phyloP scores from a whole-genome alignment of 164 flowering plant genomes.

The Macadamia tetraphylla region DNA sequence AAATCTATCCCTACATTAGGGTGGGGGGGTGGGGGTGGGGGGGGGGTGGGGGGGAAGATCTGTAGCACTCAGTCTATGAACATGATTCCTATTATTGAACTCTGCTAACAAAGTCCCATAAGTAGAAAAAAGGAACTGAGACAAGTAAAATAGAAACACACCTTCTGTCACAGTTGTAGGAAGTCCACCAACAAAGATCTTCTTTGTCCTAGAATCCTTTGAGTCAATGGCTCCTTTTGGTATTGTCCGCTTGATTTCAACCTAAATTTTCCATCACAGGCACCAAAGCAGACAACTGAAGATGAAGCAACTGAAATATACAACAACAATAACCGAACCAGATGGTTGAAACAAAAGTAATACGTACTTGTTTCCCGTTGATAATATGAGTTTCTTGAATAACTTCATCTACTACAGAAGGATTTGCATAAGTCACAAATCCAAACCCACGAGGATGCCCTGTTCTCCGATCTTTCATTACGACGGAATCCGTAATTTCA shows the following conservation, averaged over 20 bases:
- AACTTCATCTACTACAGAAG: constrained; percentile 71
- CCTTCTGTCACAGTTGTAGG: constrained; percentile 59
- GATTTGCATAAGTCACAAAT: constrained; percentile 79
- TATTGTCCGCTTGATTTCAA: constrained; percentile 82
- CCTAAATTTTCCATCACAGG: constrained; percentile 30
- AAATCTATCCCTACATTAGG: too few relatives aligned
- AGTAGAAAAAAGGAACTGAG: too few relatives aligned
- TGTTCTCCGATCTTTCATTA: constrained; percentile 74
- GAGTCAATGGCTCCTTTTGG: constrained; percentile 56
- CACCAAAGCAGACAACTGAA: background rate
- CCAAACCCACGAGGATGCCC: constrained; percentile 90
- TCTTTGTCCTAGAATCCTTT: constrained; percentile 74
- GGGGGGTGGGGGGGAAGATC: too few relatives aligned
- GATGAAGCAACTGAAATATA: background rate
- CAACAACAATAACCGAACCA: background rate
- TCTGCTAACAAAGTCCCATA: too few relatives aligned
- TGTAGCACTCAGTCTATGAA: too few relatives aligned
- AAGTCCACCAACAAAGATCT: constrained; percentile 89
- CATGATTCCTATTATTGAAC: too few relatives aligned
- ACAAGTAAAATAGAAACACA: too few relatives aligned
- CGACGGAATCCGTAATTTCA: constrained; percentile 77
- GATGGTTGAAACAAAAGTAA: background rate
- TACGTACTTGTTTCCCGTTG: constrained; percentile 70
- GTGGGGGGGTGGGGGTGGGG: too few relatives aligned
- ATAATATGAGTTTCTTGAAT: constrained; percentile 65